Conservation (phyloP, 2,329 filamentous ascomycete genomes). For the Fusarium humuli region DNA sequence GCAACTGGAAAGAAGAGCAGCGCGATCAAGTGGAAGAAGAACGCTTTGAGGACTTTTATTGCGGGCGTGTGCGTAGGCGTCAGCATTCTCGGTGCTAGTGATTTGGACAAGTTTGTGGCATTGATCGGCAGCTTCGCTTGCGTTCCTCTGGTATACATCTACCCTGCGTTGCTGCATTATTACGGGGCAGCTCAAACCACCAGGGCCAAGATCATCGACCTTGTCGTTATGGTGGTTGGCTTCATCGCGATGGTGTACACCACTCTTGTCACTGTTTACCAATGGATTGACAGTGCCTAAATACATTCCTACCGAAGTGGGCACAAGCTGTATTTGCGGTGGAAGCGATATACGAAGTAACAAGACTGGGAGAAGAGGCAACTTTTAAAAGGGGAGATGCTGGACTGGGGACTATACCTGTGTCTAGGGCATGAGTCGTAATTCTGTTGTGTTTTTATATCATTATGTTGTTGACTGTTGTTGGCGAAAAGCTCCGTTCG, state of each 20-base stretch:
- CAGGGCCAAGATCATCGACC: constrained; percentile 68
- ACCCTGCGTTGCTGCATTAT: constrained; percentile 78
- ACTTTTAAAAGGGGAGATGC: constrained; percentile 22
- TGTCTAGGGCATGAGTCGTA: background rate
- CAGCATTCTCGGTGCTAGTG: constrained; percentile 72
- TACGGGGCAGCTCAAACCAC: constrained; percentile 71
- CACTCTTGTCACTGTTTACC: constrained; percentile 67
- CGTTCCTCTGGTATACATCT: constrained; percentile 81
- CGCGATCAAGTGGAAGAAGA: constrained; percentile 82
- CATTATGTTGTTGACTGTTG: constrained; percentile 4
- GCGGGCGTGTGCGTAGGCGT: constrained; percentile 70
- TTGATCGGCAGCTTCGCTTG: constrained; percentile 80
- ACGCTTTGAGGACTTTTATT: constrained; percentile 69
- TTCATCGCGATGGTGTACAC: constrained; percentile 77
- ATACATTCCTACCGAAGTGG: background rate
- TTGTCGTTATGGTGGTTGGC: constrained; percentile 72
- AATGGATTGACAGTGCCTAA: constrained; percentile 50
- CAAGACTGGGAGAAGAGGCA: constrained; percentile 28
- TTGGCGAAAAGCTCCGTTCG: background rate
- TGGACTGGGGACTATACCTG: background rate
- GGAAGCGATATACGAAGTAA: constrained; percentile 1
- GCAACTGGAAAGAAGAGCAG: constrained; percentile 73
- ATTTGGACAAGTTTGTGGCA: constrained; percentile 80
- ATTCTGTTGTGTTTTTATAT: background rate
- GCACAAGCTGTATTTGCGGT: background rate